These are phyloP conservation scores for Venturiaceae sp. DNA, from an alignment of 2,329 filamentous ascomycete genomes.

Conservation along the genomic window DNA sequence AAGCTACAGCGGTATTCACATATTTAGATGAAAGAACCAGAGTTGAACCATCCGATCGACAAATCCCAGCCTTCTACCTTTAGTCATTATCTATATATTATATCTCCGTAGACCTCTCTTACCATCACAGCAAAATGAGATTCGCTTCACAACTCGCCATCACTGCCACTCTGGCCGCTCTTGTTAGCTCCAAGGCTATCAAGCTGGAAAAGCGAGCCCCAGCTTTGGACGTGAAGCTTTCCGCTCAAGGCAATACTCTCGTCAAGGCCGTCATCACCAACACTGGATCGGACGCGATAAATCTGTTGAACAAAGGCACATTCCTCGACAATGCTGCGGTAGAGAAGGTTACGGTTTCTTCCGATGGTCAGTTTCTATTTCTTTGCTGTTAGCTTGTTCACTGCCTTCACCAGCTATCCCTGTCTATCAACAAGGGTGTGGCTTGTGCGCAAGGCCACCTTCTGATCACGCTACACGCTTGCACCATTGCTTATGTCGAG, in stretches of 20 bases:
- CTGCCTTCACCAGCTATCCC: background rate
- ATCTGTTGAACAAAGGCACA: conserved; percentile 44
- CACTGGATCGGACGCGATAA: conserved; percentile 38
- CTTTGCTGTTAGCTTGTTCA: background rate
- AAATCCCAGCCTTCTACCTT: background rate
- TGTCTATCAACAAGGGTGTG: background rate
- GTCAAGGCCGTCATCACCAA: conserved; percentile 46
- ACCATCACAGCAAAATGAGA: background rate
- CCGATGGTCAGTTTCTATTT: conserved; percentile 29
- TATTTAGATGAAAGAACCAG: background rate
- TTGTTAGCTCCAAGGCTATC: conserved; percentile 2
- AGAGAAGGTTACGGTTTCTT: conserved; percentile 44
- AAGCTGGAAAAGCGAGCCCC: background rate
- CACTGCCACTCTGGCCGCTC: background rate
- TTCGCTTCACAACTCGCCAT: background rate
- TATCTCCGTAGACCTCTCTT: background rate
- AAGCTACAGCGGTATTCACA: background rate
- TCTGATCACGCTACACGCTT: background rate
- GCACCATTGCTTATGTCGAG: background rate
- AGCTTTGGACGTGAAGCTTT: conserved; percentile 3
- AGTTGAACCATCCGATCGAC: background rate
- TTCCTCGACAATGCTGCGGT: conserved; percentile 39
- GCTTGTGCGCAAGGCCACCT: background rate
- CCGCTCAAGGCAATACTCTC: conserved; percentile 36
- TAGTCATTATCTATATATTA: background rate